Percentiles rank a stretch among this genome's conserved stretches.
These are phyloP conservation scores for Sicyos edulis DNA, from an alignment of 306 rosid genomes.

Conservation along the genomic window DNA sequence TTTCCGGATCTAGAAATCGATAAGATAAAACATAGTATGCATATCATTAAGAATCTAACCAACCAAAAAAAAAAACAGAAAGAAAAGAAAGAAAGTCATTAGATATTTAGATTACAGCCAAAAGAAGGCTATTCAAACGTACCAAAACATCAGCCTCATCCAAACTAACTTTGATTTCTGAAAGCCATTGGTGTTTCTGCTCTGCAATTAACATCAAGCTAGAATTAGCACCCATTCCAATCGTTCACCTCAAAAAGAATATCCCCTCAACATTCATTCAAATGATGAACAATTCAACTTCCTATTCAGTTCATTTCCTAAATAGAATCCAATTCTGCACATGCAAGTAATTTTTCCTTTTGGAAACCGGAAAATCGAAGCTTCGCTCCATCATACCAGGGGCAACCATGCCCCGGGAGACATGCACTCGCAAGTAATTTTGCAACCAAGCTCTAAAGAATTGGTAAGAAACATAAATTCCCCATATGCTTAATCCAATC, in stretches of 20 bases:
- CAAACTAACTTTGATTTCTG: constrained; percentile 21
- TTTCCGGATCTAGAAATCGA: constrained; percentile 20
- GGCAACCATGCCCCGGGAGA: no score
- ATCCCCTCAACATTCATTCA: not conserved
- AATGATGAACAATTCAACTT: not conserved
- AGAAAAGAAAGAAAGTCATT: not conserved
- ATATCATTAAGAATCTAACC: not conserved
- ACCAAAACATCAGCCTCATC: constrained; percentile 26
- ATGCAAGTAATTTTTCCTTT: not conserved
- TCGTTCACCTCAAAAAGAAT: not conserved
- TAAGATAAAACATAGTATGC: not conserved
- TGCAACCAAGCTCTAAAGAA: not conserved
- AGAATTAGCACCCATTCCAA: not conserved
- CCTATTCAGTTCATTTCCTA: constrained; percentile 2
- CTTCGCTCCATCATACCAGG: no score
- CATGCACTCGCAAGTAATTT: not conserved
- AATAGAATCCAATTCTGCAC: not conserved
- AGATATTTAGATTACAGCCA: not conserved
- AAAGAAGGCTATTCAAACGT: constrained; percentile 2
- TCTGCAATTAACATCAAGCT: constrained; percentile 14
- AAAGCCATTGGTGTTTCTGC: constrained; percentile 11
- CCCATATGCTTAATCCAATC: not conserved
- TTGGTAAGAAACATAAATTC: not conserved
- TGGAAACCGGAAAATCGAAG: no score
- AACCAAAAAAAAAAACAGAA: not conserved